Evolutionary conservation across 192 early-diverging fungal species (phyloP).

Genomic region (Coemansia erecta): DNA sequence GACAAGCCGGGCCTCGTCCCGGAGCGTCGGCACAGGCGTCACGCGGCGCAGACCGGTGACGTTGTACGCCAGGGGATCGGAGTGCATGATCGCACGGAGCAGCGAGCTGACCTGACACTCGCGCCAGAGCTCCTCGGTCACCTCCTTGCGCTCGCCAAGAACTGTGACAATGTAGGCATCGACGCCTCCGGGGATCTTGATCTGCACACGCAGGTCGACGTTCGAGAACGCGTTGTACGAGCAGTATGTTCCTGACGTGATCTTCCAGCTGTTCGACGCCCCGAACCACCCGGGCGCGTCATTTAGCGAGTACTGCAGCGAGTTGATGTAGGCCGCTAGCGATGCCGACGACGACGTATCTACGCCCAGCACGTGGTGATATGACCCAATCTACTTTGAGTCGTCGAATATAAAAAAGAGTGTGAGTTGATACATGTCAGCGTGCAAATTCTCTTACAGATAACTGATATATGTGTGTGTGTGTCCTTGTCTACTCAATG

Average conservation of each 20-base stretch:
- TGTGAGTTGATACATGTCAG: slow-evolving; percentile 1
- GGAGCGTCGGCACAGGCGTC: slow-evolving; percentile 76
- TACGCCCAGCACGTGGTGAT: slow-evolving; percentile 75
- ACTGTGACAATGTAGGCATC: slow-evolving; percentile 88
- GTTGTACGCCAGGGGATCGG: slow-evolving; percentile 82
- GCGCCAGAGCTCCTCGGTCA: slow-evolving; percentile 82
- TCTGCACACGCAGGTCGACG: slow-evolving; percentile 96
- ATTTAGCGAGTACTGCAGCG: slow-evolving; percentile 73
- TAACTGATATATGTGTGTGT: neutral
- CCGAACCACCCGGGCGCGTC: slow-evolving; percentile 51
- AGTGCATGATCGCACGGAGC: slow-evolving; percentile 86
- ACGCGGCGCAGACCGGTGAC: slow-evolving; percentile 87
- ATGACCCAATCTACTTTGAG: slow-evolving; percentile 71
- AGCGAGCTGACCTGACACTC: slow-evolving; percentile 87
- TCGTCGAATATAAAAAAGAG: slow-evolving; percentile 1
- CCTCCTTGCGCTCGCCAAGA: slow-evolving; percentile 80
- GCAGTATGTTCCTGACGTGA: slow-evolving; percentile 76
- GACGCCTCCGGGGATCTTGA: slow-evolving; percentile 97
- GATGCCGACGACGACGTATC: slow-evolving; percentile 93
- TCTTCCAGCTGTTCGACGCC: slow-evolving; percentile 56
- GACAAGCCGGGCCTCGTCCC: slow-evolving; percentile 76
- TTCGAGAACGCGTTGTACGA: slow-evolving; percentile 97
- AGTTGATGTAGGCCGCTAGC: slow-evolving; percentile 96
- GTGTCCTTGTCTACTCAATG: too few relatives aligned
- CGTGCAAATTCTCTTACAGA: neutral